phyloP scores from a whole-genome alignment of 306 rosid species.

The Ormosia emarginata region DNA sequence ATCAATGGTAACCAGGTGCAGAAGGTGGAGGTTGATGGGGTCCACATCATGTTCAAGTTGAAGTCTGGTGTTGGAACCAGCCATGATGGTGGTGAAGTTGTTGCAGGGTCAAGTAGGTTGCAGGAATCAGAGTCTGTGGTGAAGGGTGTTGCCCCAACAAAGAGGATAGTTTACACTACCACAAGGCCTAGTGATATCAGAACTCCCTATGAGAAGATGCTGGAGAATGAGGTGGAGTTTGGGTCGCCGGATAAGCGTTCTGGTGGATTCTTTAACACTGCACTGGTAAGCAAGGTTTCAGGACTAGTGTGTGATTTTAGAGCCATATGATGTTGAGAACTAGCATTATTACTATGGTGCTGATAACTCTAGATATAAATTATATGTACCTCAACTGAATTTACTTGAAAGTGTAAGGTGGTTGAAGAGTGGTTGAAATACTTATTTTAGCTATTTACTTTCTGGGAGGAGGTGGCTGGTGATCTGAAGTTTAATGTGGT shows the following conservation, averaged over 20 bases:
- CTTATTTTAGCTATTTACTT: too few species aligned
- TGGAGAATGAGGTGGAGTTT: constrained; percentile 93
- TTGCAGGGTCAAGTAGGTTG: constrained; percentile 35
- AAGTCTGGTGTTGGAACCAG: constrained; percentile 48
- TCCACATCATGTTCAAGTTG: constrained; percentile 85
- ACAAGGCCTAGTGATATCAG: constrained; percentile 91
- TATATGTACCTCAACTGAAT: not conserved
- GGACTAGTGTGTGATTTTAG: too few species aligned
- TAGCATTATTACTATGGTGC: not conserved
- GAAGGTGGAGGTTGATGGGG: constrained; percentile 97
- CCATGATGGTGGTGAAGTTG: constrained; percentile 56
- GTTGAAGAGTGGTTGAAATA: too few species aligned
- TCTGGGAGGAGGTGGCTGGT: not conserved
- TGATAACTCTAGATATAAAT: too few species aligned
- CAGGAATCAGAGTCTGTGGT: constrained; percentile 65
- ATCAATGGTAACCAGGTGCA: constrained; percentile 74
- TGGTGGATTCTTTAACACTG: constrained; percentile 84
- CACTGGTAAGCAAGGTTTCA: constrained; percentile 67
- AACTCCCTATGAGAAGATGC: constrained; percentile 90
- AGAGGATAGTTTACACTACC: constrained; percentile 80
- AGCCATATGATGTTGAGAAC: too few species aligned
- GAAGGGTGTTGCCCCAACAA: constrained; percentile 68
- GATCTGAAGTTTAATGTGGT: not conserved
- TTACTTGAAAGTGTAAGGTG: not conserved
- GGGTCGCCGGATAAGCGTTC: constrained; percentile 93